Evolutionary conservation across 2,329 filamentous ascomycete genomes (phyloP).

Genomic region (Metarhizium sp.): DNA sequence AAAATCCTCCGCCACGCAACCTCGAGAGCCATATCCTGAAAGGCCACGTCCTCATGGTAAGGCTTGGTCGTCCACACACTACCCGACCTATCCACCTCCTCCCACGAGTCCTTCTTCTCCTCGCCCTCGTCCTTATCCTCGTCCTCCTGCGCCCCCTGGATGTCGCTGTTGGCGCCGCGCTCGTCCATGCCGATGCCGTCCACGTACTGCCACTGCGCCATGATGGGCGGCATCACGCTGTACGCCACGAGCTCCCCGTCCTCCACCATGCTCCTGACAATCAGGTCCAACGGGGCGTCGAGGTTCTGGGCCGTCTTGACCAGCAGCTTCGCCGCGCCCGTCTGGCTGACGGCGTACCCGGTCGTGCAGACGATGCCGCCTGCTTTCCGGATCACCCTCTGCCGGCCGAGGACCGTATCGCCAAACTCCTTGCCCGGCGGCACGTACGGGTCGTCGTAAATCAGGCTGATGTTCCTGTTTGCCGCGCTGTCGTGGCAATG

Average conservation of each 20-base stretch:
- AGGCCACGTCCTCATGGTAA: too few species aligned
- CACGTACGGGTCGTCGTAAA: conserved; percentile 11
- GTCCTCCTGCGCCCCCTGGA: conserved; percentile 11
- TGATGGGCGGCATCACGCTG: conserved; percentile 13
- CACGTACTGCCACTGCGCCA: conserved; percentile 17
- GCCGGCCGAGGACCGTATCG: conserved; percentile 9
- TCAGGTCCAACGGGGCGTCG: conserved; percentile 16
- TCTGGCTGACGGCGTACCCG: conserved; percentile 17
- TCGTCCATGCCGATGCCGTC: conserved; percentile 13
- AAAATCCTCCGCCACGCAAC: too few species aligned
- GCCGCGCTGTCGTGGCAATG: not conserved
- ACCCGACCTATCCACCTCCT: not conserved
- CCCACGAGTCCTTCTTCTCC: not conserved
- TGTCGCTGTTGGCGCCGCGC: conserved; percentile 12
- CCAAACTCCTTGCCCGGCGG: conserved; percentile 9
- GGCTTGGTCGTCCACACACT: not conserved
- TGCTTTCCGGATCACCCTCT: conserved; percentile 14
- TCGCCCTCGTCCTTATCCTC: not conserved
- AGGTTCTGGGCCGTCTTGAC: conserved; percentile 7
- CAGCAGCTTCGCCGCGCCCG: conserved; percentile 19
- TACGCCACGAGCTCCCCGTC: conserved; percentile 14
- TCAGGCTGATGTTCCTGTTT: conserved; percentile 1
- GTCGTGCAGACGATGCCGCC: conserved; percentile 17
- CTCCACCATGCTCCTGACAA: conserved; percentile 14
- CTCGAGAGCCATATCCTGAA: too few species aligned